Base-by-base conservation (phyloP, 805 yeast genomes). In the Allodekkera sacchari region DNA sequence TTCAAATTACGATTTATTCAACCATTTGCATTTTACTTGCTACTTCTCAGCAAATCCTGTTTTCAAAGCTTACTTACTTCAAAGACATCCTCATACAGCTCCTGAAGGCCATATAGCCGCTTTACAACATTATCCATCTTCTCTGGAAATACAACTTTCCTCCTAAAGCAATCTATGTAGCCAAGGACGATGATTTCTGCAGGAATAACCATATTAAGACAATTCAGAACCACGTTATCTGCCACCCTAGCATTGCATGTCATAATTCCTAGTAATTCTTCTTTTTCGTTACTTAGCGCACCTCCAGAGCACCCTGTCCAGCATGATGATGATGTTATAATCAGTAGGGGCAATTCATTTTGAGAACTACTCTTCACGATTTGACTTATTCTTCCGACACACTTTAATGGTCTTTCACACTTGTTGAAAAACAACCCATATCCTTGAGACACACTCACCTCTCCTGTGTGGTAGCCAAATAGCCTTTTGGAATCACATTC, bases 301-400 rank as follows among this genome's bases (percentile, higher is more conserved):
- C 73, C 73, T 0, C 74, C 74, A 1, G 69, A 62, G 4, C 72
- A 66, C 2, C 74, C 74, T 33, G 66, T 61, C 72, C 73, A 68
- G 42, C 71, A 66, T 7, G 65, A 52, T 0, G 68, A 51, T 1
- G 71, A 61, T 1, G 66, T 47, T 0, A 64, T 43, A 2, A 63
- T 42, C 34, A 65, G 24, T 3, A 38, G 30, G 0, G 43, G 39
- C 4, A 42, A 21, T 22, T 22, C 25, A 22, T 31, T 31, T 6
- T 9, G 31, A 35, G 34, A 51, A 17, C 23, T 9, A 1, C 30
- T 20, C 14, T 28, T 28, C 2, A 51, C 31, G 6, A 37, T 37
- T n/a, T 53, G 39, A 20, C 49, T 48, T 4, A 63, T 33, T 12
- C 35, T 29, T 0, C 73, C 73, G 4, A 28, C 30, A 1, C 66